Evolutionary conservation across 1,139 yeast genomes (phyloP).

Genomic region (Magnusiomyces suaveolens): DNA sequence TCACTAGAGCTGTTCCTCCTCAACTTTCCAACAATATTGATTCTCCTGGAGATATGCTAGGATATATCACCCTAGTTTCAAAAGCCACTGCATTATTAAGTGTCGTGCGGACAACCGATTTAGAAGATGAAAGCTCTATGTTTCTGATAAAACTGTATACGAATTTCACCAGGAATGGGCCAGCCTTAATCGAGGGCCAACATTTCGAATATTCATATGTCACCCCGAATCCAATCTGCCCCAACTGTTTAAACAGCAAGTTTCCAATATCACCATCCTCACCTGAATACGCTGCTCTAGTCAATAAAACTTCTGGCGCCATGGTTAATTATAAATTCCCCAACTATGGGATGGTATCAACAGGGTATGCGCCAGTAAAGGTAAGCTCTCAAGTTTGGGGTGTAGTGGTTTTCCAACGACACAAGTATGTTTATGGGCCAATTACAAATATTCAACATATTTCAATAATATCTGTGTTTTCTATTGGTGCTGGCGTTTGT

Average conservation of each 20-base stretch:
- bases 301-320: conserved; percentile 41
- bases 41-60: conserved; percentile 26
- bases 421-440: conserved; percentile 54
- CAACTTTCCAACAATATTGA: background rate
- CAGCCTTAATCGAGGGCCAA: background rate
- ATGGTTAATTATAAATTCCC: conserved; percentile 37
- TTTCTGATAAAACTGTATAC: conserved; percentile 22
- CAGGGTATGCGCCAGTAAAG: conserved; percentile 56
- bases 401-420: conserved; percentile 58
- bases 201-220: conserved; percentile 20
- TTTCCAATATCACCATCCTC: conserved; percentile 16
- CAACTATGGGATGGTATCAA: conserved; percentile 44
- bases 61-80: conserved; percentile 60
- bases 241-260: conserved; percentile 16
- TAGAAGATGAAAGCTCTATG: conserved; percentile 33
- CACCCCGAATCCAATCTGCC: conserved; percentile 13
- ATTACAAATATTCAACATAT: conserved; percentile 55
- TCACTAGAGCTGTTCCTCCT: conserved; percentile 19
- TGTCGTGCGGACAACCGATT: conserved; percentile 41
- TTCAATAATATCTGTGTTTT: conserved; percentile 69
- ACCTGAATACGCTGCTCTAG: conserved; percentile 29
- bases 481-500: conserved; percentile 69
- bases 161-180: conserved; percentile 4
- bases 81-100: conserved; percentile 45
- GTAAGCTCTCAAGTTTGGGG: conserved; percentile 52